Evolutionary conservation across 179 eudicot genomes (phyloP).

Genomic region (Heliamphora pulchella): DNA sequence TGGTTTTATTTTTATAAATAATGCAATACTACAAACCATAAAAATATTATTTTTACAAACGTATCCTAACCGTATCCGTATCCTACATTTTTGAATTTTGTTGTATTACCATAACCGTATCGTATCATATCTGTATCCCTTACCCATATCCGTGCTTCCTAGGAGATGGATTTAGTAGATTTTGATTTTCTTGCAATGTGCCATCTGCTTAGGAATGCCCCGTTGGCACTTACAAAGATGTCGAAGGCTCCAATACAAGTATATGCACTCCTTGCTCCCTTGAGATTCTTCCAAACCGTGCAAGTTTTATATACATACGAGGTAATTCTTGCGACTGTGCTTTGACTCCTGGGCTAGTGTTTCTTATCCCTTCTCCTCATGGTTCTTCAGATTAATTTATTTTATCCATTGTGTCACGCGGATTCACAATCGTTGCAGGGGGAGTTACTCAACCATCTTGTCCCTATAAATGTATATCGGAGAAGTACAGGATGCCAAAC

Average conservation of each 20-base stretch:
- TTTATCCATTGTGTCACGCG: conserved; percentile 6
- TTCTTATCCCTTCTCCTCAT: neutral
- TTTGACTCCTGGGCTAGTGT: conserved; percentile 1
- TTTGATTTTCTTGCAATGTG: neutral
- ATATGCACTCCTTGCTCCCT: conserved; percentile 65
- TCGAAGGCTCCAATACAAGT: conserved; percentile 59
- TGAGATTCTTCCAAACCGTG: conserved; percentile 66
- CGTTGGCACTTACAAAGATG: conserved; percentile 70
- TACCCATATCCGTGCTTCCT: too few species aligned
- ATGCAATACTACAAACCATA: too few species aligned
- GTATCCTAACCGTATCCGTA: too few species aligned
- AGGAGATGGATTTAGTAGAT: neutral
- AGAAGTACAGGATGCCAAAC: conserved; percentile 75
- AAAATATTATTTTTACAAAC: too few species aligned
- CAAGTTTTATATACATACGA: conserved; percentile 55
- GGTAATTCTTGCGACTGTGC: conserved; percentile 36
- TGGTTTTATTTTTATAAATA: too few species aligned
- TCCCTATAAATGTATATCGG: conserved; percentile 73
- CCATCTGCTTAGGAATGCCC: conserved; percentile 61
- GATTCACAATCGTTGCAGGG: conserved; percentile 35
- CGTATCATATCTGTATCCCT: too few species aligned
- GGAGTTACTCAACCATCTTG: conserved; percentile 59
- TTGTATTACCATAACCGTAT: too few species aligned
- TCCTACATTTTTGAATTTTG: too few species aligned
- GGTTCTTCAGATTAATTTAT: neutral